Evolutionary conservation across 2,329 filamentous ascomycete species (phyloP), one percentile per base, ranked within the genome.

Genomic region (Fusarium multiceps): DNA sequence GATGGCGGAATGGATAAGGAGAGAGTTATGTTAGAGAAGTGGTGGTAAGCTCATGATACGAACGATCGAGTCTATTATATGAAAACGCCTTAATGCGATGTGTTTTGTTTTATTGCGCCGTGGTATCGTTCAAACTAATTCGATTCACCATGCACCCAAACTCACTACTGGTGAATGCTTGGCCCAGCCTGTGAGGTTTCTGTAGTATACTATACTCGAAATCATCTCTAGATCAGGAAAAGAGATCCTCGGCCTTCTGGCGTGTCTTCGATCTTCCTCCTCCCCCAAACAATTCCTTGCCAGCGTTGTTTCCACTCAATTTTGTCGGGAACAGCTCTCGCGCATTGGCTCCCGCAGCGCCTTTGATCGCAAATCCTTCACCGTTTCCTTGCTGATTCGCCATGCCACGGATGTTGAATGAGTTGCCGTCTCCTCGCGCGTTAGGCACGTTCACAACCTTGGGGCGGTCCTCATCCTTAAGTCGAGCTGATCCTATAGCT

Each of bases 241-340:
- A 94, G 68, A 92, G 82, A 80, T 94, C 92, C 73, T 93, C 90
- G 0, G 92, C 92, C 75, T 84, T 89, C 72, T 90, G 88, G 69
- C 92, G 86, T 66, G 79, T 77, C 91, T 92, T 69, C 69, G 77
- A 55, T 50, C 75, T 71, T 25, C 70, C 27, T 89, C 75, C 67
- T 82, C 88, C 60, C 82, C 88, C 63, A 73, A 93, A 92, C 18
- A 93, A 78, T 76, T 94, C 92, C 78, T 92, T 93, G 51, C 88
- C 88, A 4, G 85, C 80, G 75, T 93, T 92, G 43, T 55, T 67
- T n/a, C 68, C 69, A 27, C 82, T 83, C 46, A 89, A 86, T 69
- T 88, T 91, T 18, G 84, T 84, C 0, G 91, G 91, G 72, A 93
- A 93, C 21, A 94, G 78, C 77, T 94, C 92, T 69, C 87, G 90